These are phyloP conservation scores for Salix caprea DNA, from an alignment of 345 rosid species.

Conservation along the genomic window DNA sequence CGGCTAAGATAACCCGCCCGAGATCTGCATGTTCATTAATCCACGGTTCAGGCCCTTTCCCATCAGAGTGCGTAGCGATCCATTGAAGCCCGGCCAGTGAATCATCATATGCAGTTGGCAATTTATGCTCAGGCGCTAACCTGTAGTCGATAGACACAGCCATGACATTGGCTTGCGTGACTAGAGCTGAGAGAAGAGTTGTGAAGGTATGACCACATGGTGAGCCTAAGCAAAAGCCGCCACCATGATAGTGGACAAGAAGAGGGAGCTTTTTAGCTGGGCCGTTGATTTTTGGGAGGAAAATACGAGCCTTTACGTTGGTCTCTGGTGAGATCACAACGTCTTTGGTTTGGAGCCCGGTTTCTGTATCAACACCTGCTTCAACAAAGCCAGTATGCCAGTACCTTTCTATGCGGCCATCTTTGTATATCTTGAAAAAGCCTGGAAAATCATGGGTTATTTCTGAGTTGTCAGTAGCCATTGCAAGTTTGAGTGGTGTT, in stretches of 20 bases:
- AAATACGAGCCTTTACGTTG: slow-evolving; percentile 32
- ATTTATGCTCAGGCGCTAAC: slow-evolving; percentile 16
- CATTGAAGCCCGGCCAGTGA: slow-evolving; percentile 14
- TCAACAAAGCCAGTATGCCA: slow-evolving; percentile 24
- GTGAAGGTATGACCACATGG: neutral
- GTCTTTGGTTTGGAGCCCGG: slow-evolving; percentile 51
- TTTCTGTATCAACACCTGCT: slow-evolving; percentile 36
- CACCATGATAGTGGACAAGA: slow-evolving; percentile 29
- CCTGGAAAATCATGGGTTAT: slow-evolving; percentile 20
- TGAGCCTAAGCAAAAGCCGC: slow-evolving; percentile 21
- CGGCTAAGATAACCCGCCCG: slow-evolving; percentile 10
- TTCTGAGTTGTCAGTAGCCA: slow-evolving; percentile 5
- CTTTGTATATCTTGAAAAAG: slow-evolving; percentile 36
- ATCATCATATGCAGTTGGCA: slow-evolving; percentile 16
- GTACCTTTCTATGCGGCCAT: slow-evolving; percentile 49
- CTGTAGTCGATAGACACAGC: slow-evolving; percentile 17
- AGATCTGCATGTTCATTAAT: slow-evolving; percentile 17
- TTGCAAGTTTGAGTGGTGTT: neutral
- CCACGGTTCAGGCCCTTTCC: slow-evolving; percentile 27
- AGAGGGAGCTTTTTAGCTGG: slow-evolving; percentile 40
- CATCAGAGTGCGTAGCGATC: slow-evolving; percentile 11
- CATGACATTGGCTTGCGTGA: slow-evolving; percentile 12
- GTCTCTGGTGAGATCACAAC: slow-evolving; percentile 14
- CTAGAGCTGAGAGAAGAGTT: neutral
- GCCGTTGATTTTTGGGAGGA: slow-evolving; percentile 24